Base-by-base conservation (phyloP, 257 asterid species). In the Ocimum tenuiflorum region DNA sequence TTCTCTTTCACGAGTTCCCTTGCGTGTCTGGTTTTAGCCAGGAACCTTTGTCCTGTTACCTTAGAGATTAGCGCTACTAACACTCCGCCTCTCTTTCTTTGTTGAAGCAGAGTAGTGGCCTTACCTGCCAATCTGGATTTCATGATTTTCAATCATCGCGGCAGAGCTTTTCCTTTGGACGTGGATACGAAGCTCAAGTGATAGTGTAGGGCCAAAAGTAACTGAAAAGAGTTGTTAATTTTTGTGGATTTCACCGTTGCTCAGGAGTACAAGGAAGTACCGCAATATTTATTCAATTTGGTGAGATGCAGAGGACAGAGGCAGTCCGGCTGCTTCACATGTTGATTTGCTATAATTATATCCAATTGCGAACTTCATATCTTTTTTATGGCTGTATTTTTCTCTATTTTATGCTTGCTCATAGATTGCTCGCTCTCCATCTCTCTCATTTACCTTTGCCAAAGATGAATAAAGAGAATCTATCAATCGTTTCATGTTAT, bases 131-230 rank as follows among this genome's bases (percentile, higher is more conserved):
- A 94, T 81, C 78, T 86, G 75, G 99, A 90, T 80, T 94, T 87
- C 73, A 86, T 94, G 91, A 85, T 90, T 64, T 94, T 94, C 63
- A 90, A 94, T 75, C 99, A 94, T 70, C 99, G 99, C 15, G 99
- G 95, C 42, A 83, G 76, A 80, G 96, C 94, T 29, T 79, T 89
- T 52, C 87, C 95, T 51, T 9, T 70, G 71, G 90, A 67, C 71
- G 19, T 75, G 58, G 82, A 86, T 56, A 58, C 82, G 74, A 87
- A 89, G 77, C 81, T 81, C 50, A 82, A 85, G 80, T 84, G 73
- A 87, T 47, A 22, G 17, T 31, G 46, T 48, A 48, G 63, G 50
- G 12, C 10, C 60, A 43, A 45, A 73, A 45, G 46, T 60, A 60
- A 41, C 69, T 29, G 52, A 43, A 48, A 50, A 35, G 24, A 57